A percentile compares a stretch with the other conserved stretches of the same genome.
Evolutionary conservation across 2,329 filamentous ascomycete genomes (phyloP).

Genomic region (Dactylonectria estremocensis): DNA sequence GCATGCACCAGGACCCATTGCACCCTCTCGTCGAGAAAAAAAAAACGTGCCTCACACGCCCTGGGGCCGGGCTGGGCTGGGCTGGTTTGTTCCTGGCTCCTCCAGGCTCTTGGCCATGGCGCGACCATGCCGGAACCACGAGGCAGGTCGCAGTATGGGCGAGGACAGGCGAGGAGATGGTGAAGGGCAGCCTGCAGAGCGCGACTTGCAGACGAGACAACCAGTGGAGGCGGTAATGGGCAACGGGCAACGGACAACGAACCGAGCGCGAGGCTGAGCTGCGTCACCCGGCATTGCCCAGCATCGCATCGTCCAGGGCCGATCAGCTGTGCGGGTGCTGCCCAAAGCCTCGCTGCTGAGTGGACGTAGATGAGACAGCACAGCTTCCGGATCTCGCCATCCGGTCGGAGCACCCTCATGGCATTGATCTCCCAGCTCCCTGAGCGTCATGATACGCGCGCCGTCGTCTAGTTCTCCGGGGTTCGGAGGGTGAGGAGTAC

Average conservation of each 20-base stretch:
- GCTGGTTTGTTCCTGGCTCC: slow-evolving; percentile 16
- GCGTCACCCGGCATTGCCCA: slow-evolving; percentile 29
- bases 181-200: slow-evolving; percentile 31
- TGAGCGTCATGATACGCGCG: slow-evolving; percentile 34
- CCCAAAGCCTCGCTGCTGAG: slow-evolving; percentile 40
- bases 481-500: neutral
- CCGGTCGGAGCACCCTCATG: slow-evolving; percentile 19
- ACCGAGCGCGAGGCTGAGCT: slow-evolving; percentile 45
- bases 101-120: slow-evolving; percentile 24
- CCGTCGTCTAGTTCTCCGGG: slow-evolving; percentile 5
- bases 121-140: slow-evolving; percentile 45
- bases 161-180: slow-evolving; percentile 29
- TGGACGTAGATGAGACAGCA: slow-evolving; percentile 38
- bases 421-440: slow-evolving; percentile 36
- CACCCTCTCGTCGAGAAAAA: slow-evolving; percentile 17
- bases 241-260: neutral
- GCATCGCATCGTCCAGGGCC: slow-evolving; percentile 4
- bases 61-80: neutral
- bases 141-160: slow-evolving; percentile 32
- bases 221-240: too few species aligned
- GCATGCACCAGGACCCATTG: slow-evolving; percentile 19
- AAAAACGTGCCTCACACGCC: slow-evolving; percentile 23
- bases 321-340: slow-evolving; percentile 17
- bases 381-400: slow-evolving; percentile 38
- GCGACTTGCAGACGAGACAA: neutral